phyloP scores from a whole-genome alignment of 441 rosid species.

The Euphorbia celastroides region DNA sequence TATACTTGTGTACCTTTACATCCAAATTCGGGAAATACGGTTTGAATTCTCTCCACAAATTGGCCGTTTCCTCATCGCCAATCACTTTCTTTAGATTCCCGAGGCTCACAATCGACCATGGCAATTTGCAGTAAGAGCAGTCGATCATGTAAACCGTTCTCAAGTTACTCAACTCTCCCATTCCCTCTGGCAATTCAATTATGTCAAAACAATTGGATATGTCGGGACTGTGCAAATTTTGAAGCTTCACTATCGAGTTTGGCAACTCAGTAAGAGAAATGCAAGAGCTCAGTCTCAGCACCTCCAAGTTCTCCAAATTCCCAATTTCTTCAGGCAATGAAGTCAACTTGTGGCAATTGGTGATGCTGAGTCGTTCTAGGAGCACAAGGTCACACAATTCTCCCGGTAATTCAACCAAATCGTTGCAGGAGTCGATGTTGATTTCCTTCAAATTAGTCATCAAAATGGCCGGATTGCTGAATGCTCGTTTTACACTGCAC shows the following conservation, averaged over 20 bases:
- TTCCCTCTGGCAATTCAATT: constrained; percentile 22
- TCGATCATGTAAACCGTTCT: constrained; percentile 24
- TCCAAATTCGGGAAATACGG: constrained; percentile 12
- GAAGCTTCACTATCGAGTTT: constrained; percentile 31
- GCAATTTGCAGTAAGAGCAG: constrained; percentile 22
- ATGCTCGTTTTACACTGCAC: constrained; percentile 43
- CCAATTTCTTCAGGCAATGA: constrained; percentile 45
- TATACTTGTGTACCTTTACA: constrained; percentile 16
- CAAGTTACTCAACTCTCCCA: constrained; percentile 17
- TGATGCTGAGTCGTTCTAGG: constrained; percentile 49
- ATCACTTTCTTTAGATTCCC: constrained; percentile 18
- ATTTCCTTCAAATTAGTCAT: constrained; percentile 51
- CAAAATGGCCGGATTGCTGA: not conserved
- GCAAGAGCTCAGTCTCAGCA: constrained; percentile 46
- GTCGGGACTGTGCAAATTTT: constrained; percentile 32
- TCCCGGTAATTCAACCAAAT: constrained; percentile 43
- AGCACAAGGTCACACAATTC: constrained; percentile 32
- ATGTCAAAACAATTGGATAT: constrained; percentile 44
- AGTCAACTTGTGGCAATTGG: constrained; percentile 53
- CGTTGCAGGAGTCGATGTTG: constrained; percentile 56
- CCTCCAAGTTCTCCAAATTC: constrained; percentile 33
- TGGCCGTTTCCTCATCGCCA: constrained; percentile 22
- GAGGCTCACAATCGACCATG: constrained; percentile 19
- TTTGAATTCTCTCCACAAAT: constrained; percentile 16
- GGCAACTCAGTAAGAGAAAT: constrained; percentile 41